Conservation (phyloP, 805 yeast genomes). For the Crinitomyces ghanaensis region DNA sequence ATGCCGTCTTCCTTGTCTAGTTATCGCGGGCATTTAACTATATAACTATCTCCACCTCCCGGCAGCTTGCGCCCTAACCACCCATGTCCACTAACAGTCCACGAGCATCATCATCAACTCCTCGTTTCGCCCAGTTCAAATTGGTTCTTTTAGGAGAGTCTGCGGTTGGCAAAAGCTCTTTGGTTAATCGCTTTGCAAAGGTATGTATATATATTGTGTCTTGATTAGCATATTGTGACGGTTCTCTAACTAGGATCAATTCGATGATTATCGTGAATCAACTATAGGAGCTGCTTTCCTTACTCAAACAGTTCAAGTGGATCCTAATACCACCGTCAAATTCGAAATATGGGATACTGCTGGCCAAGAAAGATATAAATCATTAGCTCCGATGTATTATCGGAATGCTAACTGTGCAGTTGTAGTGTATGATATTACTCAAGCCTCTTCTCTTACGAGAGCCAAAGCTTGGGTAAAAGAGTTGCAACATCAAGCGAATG, state of each 20-base stretch:
- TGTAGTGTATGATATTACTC: conserved; percentile 76
- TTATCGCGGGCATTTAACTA: no score
- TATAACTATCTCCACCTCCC: no score
- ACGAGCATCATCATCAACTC: conserved; percentile 21
- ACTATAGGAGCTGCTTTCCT: conserved; percentile 99
- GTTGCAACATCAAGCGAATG: conserved; percentile 70
- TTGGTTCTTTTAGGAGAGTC: conserved; percentile 69
- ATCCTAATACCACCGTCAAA: conserved; percentile 31
- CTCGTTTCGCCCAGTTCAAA: conserved; percentile 43
- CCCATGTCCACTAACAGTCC: conserved; percentile 14
- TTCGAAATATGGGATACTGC: conserved; percentile 77
- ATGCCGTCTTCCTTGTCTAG: no score
- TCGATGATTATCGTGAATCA: conserved; percentile 72
- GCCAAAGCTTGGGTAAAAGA: conserved; percentile 91
- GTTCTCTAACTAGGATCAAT: conserved; percentile 28
- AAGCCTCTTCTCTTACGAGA: conserved; percentile 49
- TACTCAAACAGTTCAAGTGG: conserved; percentile 57
- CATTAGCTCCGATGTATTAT: conserved; percentile 75
- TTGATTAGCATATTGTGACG: background rate
- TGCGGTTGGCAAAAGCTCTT: conserved; percentile 76
- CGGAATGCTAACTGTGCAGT: conserved; percentile 75
- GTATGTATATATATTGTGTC: conserved; percentile 8
- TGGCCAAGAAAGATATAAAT: conserved; percentile 82
- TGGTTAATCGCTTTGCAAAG: conserved; percentile 69
- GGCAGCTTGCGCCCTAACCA: no score